Evolutionary conservation across 1,284 basidiomycete genomes (phyloP), one percentile per base, ranked within the genome.

Genomic region (Leccinum fallax): DNA sequence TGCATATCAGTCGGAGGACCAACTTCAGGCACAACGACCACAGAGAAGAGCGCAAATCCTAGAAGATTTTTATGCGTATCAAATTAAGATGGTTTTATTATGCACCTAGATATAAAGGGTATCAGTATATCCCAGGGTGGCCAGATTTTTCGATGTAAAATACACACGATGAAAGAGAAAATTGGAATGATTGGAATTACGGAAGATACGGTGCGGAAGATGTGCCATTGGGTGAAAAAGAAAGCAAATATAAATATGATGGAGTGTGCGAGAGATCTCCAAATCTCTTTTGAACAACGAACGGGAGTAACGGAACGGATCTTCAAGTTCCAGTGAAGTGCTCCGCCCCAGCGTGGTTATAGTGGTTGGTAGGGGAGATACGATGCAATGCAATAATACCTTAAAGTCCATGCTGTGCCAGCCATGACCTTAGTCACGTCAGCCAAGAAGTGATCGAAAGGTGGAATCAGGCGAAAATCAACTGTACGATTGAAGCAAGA

Each of bases 291-390:
- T 13, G 63, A 60, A 48, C 26, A 67, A 66, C 16, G 59, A 72
- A 73, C 19, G 65, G 59, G 60, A 13, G 24, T 51, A 28, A 61
- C 30, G 56, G 56, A 21, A 59, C 61, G 69, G 66, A 62, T 21
- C 65, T 62, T 67, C 71, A 74, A 72, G 43, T 71, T 67, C 71
- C 71, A 71, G 66, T 65, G 70, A 72, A 71, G 15, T 65, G 24
- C 34, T 63, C 70, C 61, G 66, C 43, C 61, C 52, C 26, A 55
- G 40, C 55, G 53, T 60, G 57, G 46, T 53, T 52, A 62, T 66
- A 65, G 58, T 64, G 61, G 60, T 38, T 49, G 34, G 40, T 62
- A 61, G 58, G 26, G 48, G 30, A 36, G 16, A 60, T 36, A 53
- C 59, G 61, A 74, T 75, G 69, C 55, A 53, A 72, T 71, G 72